Conservation (phyloP, 1,139 yeast species). For the Debaryomyces sp. region DNA sequence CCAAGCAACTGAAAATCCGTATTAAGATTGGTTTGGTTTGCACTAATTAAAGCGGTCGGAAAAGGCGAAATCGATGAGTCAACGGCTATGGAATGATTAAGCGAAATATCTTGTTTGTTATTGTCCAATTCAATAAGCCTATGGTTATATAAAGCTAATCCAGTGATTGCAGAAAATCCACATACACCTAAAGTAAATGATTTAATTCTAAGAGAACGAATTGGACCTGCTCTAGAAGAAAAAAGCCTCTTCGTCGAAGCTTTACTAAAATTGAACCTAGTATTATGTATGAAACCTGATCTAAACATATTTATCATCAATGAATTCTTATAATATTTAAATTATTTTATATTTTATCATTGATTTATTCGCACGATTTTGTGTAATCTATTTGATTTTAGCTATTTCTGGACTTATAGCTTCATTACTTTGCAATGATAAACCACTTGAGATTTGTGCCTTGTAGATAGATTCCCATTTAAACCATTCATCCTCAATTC, state of each 20-base stretch:
- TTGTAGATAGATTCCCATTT: slow-evolving; percentile 40
- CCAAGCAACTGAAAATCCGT: slow-evolving; percentile 61
- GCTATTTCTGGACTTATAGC: slow-evolving; percentile 27
- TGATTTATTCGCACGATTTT: not conserved
- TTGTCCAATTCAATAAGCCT: slow-evolving; percentile 12
- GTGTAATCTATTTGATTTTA: slow-evolving; percentile 9
- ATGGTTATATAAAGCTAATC: slow-evolving; percentile 10
- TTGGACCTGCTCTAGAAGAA: not conserved
- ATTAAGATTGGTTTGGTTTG: slow-evolving; percentile 21
- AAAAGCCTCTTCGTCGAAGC: not conserved
- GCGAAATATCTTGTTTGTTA: not conserved
- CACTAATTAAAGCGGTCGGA: slow-evolving; percentile 35
- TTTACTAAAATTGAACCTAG: not conserved
- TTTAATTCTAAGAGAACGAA: not conserved
- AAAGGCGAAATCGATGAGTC: slow-evolving; percentile 57
- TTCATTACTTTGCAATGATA: slow-evolving; percentile 37
- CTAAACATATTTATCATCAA: slow-evolving; percentile 4
- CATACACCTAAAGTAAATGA: not conserved
- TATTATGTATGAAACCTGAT: not conserved
- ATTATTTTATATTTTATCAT: not conserved
- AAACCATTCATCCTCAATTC: slow-evolving; percentile 34
- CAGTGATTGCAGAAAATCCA: slow-evolving; percentile 7
- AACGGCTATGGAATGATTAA: slow-evolving; percentile 35
- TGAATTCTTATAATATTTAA: not conserved
- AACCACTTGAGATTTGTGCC: slow-evolving; percentile 60